These are phyloP conservation scores for Diutina pseudorugosa DNA, from an alignment of 1,139 yeast genomes.

Conservation along the genomic window DNA sequence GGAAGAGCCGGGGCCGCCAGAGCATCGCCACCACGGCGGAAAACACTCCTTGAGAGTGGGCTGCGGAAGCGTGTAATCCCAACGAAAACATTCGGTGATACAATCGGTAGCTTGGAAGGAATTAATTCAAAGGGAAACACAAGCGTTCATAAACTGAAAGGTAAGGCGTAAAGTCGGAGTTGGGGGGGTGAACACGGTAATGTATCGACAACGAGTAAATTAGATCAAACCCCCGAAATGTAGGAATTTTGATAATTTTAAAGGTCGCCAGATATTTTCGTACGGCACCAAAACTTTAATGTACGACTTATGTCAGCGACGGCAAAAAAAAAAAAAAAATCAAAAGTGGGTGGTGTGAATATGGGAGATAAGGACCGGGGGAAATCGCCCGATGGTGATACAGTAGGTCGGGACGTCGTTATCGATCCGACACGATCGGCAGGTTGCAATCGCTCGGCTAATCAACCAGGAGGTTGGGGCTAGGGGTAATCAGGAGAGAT, in stretches of 20 bases:
- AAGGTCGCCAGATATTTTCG: neutral
- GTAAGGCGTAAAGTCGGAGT: neutral
- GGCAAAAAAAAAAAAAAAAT: neutral
- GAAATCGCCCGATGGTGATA: too few species aligned
- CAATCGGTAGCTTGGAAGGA: neutral
- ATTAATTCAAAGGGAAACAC: neutral
- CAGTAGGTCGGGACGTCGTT: too few species aligned
- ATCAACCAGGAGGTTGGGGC: too few species aligned
- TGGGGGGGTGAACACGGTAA: too few species aligned
- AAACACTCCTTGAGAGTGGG: neutral
- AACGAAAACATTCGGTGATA: neutral
- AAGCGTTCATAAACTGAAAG: neutral
- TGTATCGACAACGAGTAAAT: neutral
- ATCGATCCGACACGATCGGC: too few species aligned
- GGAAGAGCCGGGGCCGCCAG: conserved; percentile 1
- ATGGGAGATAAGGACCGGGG: neutral
- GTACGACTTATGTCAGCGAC: neutral
- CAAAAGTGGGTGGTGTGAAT: too few species aligned
- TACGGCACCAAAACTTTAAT: conserved; percentile 3
- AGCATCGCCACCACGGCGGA: neutral
- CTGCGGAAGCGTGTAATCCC: neutral
- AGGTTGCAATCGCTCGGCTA: too few species aligned
- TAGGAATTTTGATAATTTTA: neutral
- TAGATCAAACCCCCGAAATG: neutral
- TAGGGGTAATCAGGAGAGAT: too few species aligned